A percentile compares a stretch with the other conserved stretches of the same genome.
Conservation (phyloP, 1,284 basidiomycete species). For the Cutaneotrichosporon cavernicola region DNA sequence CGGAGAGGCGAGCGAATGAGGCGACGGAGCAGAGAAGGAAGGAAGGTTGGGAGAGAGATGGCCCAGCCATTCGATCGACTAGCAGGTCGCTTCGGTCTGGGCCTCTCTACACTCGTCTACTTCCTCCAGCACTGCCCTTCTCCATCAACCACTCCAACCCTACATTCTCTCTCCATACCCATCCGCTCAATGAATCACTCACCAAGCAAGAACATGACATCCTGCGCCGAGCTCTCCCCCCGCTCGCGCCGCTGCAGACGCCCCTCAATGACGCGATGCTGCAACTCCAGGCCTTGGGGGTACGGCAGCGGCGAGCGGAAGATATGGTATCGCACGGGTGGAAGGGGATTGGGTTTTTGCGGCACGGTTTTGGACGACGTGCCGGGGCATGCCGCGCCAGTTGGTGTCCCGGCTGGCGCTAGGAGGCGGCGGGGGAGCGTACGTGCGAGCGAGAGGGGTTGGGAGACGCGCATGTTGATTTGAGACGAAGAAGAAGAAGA, state of each 20-base stretch:
- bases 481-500: not conserved
- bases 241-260: conserved; percentile 55
- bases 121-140: not conserved
- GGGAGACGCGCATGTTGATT: conserved; percentile 15
- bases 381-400: conserved; percentile 3
- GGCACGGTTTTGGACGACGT: conserved; percentile 15
- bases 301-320: conserved; percentile 74
- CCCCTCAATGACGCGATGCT: conserved; percentile 66
- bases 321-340: conserved; percentile 72
- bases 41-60: no score
- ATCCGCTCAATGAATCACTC: conserved; percentile 39
- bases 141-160: not conserved
- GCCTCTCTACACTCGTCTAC: no score
- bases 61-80: no score
- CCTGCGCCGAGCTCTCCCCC: conserved; percentile 48
- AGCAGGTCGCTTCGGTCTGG: no score
- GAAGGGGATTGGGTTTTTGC: conserved; percentile 20
- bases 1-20: no score
- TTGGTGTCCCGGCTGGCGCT: not conserved
- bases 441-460: conserved; percentile 6
- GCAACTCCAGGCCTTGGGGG: conserved; percentile 64
- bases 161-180: no score
- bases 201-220: conserved; percentile 57
- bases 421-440: conserved; percentile 13
- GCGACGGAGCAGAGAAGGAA: no score